Base-by-base conservation (phyloP, 2,329 filamentous ascomycete genomes). In the Ascochyta lentis region DNA sequence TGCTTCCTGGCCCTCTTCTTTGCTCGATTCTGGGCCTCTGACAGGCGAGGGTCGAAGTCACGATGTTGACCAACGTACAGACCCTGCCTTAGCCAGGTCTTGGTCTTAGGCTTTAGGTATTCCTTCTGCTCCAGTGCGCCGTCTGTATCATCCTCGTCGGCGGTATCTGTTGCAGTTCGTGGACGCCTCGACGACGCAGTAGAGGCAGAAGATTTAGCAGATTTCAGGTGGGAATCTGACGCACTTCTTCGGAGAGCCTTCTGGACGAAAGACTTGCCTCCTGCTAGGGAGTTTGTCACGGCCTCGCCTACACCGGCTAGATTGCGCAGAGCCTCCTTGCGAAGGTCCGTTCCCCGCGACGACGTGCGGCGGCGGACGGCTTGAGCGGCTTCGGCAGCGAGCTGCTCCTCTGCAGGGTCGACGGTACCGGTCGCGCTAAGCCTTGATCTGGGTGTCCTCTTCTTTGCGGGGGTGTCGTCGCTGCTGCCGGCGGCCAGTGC, bases 1-100 rank as follows among this genome's bases (percentile, higher is more conserved):
- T 55, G 44, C 40, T 65, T 65, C 42, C 54, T 66, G n/a, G 62
- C 55, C 51, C 66, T 68, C 54, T 66, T 72, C 48, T 69, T 70
- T 22, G 70, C 70, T 52, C 79, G 77, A 59, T 79, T 74, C 40
- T 74, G 70, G 47, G 77, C 79, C 63, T 83, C 81, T 44, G 79
- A 79, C 12, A 81, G 72, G 46, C 80, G 77, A 46, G 73, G 61
- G 42, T 76, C 67, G 47, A 76, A 75, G 19, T 70, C 68, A n/a
- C 72, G 70, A 54, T 74, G 82, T 73, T 97, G 94, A 26, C 95
- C 95, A 0, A 91, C 88, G 69, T 96, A 98, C 13, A 98, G 81
- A 9, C 94, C 95, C 72, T 92, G 90, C 48, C 83, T 81, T 49
- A 96, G 80, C 84, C 90, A 98, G 63, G 87, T 87, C 80, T 96